These are phyloP conservation scores for Celoporthe dispersa DNA, from an alignment of 2,329 filamentous ascomycete species.

Conservation along the genomic window DNA sequence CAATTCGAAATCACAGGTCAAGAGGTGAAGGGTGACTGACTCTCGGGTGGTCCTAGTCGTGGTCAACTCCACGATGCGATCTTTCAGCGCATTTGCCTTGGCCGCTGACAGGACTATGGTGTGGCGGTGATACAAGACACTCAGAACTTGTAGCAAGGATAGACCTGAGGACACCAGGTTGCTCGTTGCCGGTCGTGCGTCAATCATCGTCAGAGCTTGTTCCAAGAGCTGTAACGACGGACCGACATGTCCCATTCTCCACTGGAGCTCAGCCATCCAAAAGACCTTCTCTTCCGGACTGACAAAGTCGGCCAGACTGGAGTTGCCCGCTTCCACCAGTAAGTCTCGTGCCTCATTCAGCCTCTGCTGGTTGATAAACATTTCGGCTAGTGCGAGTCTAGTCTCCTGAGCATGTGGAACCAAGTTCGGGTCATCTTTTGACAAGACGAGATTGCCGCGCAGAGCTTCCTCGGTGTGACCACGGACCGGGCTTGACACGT, in stretches of 20 bases:
- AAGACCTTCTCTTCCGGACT: constrained; percentile 3
- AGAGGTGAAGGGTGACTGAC: not conserved
- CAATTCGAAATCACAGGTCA: not conserved
- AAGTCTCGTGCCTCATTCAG: not conserved
- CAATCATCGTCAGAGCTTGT: not conserved
- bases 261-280: constrained; percentile 9
- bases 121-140: constrained; percentile 2
- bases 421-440: not conserved
- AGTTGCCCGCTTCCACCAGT: not conserved
- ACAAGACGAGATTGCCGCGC: not conserved
- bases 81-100: not conserved
- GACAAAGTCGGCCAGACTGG: not conserved
- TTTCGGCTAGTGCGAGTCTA: constrained; percentile 1
- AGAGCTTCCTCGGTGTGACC: not conserved
- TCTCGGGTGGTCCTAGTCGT: not conserved
- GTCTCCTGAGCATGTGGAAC: constrained; percentile 2
- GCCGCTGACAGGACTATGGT: not conserved
- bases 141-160: not conserved
- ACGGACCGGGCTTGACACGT: not conserved
- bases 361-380: not conserved
- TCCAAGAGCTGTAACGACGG: not conserved
- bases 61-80: not conserved
- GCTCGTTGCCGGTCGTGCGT: not conserved
- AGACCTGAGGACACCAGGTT: not conserved
- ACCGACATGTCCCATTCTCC: not conserved